Percentiles rank a stretch among this genome's conserved stretches.
Conservation (phyloP, 2,329 filamentous ascomycete genomes). For the Aureobasidium sp. region DNA sequence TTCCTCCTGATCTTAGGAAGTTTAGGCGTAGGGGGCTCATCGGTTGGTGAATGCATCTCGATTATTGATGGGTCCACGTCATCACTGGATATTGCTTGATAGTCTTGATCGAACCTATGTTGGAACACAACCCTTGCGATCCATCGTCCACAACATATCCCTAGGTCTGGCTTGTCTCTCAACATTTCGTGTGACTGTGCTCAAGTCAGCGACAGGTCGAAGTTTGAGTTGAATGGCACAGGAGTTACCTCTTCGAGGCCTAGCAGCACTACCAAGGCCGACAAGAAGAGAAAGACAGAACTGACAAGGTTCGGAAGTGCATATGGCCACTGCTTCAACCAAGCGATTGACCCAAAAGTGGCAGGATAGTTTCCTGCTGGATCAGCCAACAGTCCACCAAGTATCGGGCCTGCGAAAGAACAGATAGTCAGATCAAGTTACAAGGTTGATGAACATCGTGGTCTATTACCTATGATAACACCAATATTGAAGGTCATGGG, state of each 20-base stretch:
- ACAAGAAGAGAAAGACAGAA: slow-evolving; percentile 51
- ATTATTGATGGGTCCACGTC: slow-evolving; percentile 18
- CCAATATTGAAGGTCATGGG: slow-evolving; percentile 63
- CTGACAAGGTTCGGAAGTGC: slow-evolving; percentile 63
- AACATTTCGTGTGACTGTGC: slow-evolving; percentile 33
- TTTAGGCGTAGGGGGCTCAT: slow-evolving; percentile 17
- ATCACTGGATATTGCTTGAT: slow-evolving; percentile 21
- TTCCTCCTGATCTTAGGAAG: slow-evolving; percentile 24
- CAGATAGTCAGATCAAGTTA: neutral
- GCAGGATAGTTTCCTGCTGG: slow-evolving; percentile 55
- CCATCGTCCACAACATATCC: slow-evolving; percentile 34
- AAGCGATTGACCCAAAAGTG: slow-evolving; percentile 53
- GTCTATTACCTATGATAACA: slow-evolving; percentile 32
- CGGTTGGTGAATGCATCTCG: slow-evolving; percentile 28
- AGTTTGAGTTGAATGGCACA: neutral
- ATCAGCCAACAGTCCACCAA: slow-evolving; percentile 63
- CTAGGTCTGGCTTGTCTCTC: slow-evolving; percentile 35
- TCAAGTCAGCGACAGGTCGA: neutral
- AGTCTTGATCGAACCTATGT: slow-evolving; percentile 23
- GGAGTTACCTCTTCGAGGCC: slow-evolving; percentile 53
- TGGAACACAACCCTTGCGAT: slow-evolving; percentile 30
- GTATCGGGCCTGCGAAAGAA: slow-evolving; percentile 31
- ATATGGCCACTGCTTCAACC: slow-evolving; percentile 61
- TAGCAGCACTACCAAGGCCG: slow-evolving; percentile 51
- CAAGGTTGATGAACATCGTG: neutral